Conservation (phyloP, 306 rosid genomes). For the Dryas drummondii region DNA sequence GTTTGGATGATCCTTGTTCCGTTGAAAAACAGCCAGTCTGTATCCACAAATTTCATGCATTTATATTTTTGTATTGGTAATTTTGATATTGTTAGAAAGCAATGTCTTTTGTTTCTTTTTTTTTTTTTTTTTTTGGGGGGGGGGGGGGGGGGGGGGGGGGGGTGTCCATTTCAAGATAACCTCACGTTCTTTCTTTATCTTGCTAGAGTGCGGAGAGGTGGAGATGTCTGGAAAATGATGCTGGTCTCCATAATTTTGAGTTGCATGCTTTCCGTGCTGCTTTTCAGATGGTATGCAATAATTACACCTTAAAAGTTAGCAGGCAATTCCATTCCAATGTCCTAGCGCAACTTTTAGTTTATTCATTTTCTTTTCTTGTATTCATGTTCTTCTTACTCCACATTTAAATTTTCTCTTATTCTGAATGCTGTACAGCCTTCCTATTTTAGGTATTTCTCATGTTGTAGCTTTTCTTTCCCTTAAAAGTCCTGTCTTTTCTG, state of each 20-base stretch:
- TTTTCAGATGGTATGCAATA: constrained; percentile 75
- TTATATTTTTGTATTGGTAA: too few species aligned
- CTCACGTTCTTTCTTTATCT: constrained; percentile 27
- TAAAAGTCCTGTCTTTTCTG: constrained; percentile 20
- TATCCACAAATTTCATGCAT: too few species aligned
- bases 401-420: not conserved
- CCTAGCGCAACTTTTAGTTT: not conserved
- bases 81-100: too few species aligned
- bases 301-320: constrained; percentile 3
- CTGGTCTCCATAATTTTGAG: constrained; percentile 80
- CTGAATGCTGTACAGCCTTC: not conserved
- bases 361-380: not conserved
- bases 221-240: constrained; percentile 64
- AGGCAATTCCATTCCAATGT: not conserved
- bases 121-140: too few species aligned
- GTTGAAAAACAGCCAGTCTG: too few species aligned
- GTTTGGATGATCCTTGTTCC: too few species aligned
- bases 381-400: not conserved
- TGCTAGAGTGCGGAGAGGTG: constrained; percentile 95
- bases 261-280: constrained; percentile 90
- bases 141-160: too few species aligned
- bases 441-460: not conserved
- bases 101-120: too few species aligned
- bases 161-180: not conserved
- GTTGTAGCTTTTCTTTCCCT: not conserved